A percentile compares a stretch with the other conserved stretches of the same genome.
These are phyloP conservation scores for Neofusicoccum parvum DNA, from an alignment of 2,329 filamentous ascomycete genomes.

Conservation along the genomic window DNA sequence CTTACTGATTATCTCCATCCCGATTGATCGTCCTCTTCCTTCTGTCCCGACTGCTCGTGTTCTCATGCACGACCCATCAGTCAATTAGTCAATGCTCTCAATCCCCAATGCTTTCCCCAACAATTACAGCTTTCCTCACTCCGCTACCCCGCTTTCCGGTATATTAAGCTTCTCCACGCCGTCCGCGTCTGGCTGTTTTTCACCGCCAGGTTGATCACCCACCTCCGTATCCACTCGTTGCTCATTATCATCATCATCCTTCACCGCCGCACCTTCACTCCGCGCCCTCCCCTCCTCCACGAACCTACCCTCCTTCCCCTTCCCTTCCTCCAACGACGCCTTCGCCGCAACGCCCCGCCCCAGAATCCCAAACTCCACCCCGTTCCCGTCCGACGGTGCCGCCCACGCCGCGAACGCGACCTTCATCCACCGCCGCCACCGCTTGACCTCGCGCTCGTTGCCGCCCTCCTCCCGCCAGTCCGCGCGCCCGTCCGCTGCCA, in stretches of 20 bases:
- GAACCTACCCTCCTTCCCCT: background rate
- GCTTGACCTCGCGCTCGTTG: conserved; percentile 46
- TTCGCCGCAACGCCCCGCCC: conserved; percentile 56
- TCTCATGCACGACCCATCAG: too few species aligned
- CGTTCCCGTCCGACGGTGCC: conserved; percentile 52
- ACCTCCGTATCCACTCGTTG: background rate
- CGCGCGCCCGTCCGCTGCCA: conserved; percentile 40
- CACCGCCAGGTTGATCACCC: too few species aligned
- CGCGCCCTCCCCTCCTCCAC: background rate
- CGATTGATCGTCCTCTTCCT: too few species aligned
- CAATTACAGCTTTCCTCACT: too few species aligned
- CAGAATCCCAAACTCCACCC: conserved; percentile 74
- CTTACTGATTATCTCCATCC: background rate
- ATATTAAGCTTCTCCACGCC: too few species aligned
- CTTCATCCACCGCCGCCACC: conserved; percentile 78
- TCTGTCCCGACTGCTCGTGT: too few species aligned
- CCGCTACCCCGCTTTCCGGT: too few species aligned
- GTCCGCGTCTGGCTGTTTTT: too few species aligned
- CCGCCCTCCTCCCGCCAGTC: conserved; percentile 41
- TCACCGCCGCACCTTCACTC: background rate
- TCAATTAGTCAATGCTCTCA: too few species aligned
- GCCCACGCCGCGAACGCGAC: conserved; percentile 87
- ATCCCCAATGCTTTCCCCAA: too few species aligned
- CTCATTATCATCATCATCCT: background rate
- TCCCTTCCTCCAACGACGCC: background rate